A percentile compares a stretch with the other conserved stretches of the same genome.
Conservation (phyloP, 352 stramenopile genomes). For the Pythium chondricola region DNA sequence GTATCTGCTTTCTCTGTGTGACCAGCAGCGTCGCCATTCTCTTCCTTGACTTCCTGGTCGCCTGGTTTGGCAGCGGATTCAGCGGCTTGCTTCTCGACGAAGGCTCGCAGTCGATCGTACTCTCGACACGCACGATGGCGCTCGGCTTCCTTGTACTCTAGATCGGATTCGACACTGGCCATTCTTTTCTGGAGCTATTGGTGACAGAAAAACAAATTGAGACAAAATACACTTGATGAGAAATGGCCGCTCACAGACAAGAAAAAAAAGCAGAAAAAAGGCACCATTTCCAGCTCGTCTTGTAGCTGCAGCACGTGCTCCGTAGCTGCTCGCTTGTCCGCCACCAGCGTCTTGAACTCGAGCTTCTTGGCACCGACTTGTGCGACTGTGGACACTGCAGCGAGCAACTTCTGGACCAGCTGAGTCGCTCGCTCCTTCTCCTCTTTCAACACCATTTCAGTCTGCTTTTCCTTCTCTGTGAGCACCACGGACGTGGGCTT, state of each 20-base stretch:
- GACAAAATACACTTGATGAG: conserved; percentile 1
- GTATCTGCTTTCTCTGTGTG: not conserved
- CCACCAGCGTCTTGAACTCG: conserved; percentile 50
- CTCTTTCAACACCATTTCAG: conserved; percentile 34
- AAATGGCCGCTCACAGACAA: not conserved
- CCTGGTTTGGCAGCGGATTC: conserved; percentile 7
- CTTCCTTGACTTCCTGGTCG: not conserved
- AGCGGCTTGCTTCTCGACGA: conserved; percentile 25
- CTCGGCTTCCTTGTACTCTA: conserved; percentile 74
- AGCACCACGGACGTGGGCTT: conserved; percentile 14
- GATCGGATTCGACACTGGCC: conserved; percentile 47
- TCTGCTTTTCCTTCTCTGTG: conserved; percentile 29
- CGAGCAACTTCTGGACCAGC: conserved; percentile 33
- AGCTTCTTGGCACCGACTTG: conserved; percentile 17
- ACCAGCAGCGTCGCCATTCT: not conserved
- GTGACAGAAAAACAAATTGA: conserved; percentile 3
- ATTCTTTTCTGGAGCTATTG: conserved; percentile 59
- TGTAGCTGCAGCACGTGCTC: conserved; percentile 39
- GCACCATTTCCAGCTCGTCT: conserved; percentile 47
- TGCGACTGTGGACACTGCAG: conserved; percentile 4
- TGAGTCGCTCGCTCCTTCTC: conserved; percentile 32
- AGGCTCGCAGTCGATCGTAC: conserved; percentile 60
- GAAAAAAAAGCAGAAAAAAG: conserved; percentile 15
- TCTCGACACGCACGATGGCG: conserved; percentile 70
- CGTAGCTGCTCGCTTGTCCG: conserved; percentile 46